Evolutionary conservation across 441 rosid genomes (phyloP).

Genomic region (Breynia disticha): DNA sequence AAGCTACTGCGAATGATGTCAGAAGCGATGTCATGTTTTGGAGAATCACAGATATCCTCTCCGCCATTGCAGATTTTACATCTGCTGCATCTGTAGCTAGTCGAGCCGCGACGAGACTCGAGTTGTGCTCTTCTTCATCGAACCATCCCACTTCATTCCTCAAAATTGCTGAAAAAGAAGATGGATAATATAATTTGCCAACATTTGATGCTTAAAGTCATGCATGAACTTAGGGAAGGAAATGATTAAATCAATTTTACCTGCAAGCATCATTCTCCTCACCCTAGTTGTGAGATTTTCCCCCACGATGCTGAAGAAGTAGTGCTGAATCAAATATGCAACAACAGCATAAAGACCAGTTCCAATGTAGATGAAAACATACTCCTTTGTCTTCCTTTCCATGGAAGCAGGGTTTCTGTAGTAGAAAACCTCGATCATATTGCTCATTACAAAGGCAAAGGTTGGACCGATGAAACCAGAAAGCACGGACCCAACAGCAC

Average conservation of each 20-base stretch:
- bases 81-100: conserved; percentile 92
- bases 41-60: conserved; percentile 87
- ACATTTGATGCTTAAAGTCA: too few species aligned
- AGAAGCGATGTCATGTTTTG: conserved; percentile 99
- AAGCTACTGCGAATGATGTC: conserved; percentile 94
- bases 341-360: conserved; percentile 88
- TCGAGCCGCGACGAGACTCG: conserved; percentile 79
- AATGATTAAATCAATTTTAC: conserved; percentile 24
- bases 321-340: conserved; percentile 95
- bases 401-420: conserved; percentile 70
- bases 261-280: conserved; percentile 98
- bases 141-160: conserved; percentile 99
- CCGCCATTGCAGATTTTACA: conserved; percentile 89
- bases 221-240: not conserved
- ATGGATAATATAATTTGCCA: not conserved
- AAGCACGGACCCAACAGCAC: conserved; percentile 81
- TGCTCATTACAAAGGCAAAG: conserved; percentile 92
- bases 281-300: conserved; percentile 98
- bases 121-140: conserved; percentile 96
- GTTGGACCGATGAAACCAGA: conserved; percentile 98
- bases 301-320: conserved; percentile 99
- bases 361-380: conserved; percentile 91
- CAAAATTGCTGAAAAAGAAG: conserved; percentile 49
- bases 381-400: conserved; percentile 95
- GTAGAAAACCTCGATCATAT: conserved; percentile 98